phyloP scores from a whole-genome alignment of 2,329 filamentous ascomycete species.

The Aureobasidium melanogenum region DNA sequence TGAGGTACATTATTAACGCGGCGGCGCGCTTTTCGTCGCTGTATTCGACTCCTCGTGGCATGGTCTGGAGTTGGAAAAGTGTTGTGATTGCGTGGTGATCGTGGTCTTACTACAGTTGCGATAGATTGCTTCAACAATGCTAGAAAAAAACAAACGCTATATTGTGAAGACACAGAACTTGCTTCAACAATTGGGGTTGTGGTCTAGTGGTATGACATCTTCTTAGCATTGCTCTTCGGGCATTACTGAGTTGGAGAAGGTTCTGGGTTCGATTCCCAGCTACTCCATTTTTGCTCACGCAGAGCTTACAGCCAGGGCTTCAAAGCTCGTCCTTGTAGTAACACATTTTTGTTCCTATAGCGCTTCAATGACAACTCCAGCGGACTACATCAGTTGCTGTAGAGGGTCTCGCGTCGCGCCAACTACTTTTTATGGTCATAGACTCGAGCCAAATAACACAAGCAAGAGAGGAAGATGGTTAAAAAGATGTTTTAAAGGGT shows the following conservation, averaged over 20 bases:
- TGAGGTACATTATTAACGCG: background rate
- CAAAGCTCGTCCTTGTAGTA: too few species aligned
- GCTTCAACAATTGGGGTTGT: slow-evolving; percentile 5
- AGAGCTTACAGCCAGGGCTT: too few species aligned
- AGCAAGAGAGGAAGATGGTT: background rate
- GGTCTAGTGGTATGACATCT: slow-evolving; percentile 12
- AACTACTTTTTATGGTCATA: background rate
- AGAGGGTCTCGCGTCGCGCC: too few species aligned
- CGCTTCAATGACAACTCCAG: too few species aligned
- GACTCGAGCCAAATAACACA: background rate
- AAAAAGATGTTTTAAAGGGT: background rate
- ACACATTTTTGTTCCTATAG: too few species aligned
- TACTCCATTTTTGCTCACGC: slow-evolving; percentile 7
- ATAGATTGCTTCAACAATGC: too few species aligned
- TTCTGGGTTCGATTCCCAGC: slow-evolving; percentile 11
- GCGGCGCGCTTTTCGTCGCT: background rate
- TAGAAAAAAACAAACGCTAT: too few species aligned
- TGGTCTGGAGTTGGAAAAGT: background rate
- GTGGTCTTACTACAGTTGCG: too few species aligned
- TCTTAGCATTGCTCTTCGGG: slow-evolving; percentile 8
- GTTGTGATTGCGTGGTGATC: background rate
- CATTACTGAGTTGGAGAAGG: slow-evolving; percentile 11
- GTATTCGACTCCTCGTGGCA: background rate
- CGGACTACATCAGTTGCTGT: too few species aligned
- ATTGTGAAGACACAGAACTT: background rate